Evolutionary conservation across 2,329 filamentous ascomycete genomes (phyloP).

Genomic region (Fusarium oligoseptatum): DNA sequence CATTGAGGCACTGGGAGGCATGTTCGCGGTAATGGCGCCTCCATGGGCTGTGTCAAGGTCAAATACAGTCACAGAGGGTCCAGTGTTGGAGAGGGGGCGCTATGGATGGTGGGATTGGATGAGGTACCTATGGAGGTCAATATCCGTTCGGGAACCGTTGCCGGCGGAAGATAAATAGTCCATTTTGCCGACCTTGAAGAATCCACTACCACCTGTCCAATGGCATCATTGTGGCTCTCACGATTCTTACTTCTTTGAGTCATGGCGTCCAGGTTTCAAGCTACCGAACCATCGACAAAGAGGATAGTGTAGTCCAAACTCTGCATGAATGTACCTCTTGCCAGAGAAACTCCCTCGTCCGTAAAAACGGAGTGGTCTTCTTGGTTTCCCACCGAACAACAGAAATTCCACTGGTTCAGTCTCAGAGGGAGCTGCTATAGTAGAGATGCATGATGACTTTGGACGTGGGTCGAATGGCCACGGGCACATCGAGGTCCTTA

Average conservation of each 20-base stretch:
- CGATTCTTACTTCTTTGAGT: background rate
- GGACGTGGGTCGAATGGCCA: conserved; percentile 77
- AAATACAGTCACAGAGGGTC: background rate
- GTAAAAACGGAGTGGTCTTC: conserved; percentile 85
- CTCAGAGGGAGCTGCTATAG: conserved; percentile 93
- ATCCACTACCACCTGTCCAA: background rate
- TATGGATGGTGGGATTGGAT: background rate
- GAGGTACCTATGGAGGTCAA: background rate
- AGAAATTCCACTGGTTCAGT: conserved; percentile 98
- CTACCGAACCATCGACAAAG: background rate
- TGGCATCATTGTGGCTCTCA: background rate
- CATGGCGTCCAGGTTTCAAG: background rate
- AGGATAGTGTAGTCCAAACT: background rate
- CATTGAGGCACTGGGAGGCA: background rate
- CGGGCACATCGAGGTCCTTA: conserved; percentile 87
- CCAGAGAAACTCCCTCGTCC: conserved; percentile 96
- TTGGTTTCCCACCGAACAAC: conserved; percentile 96
- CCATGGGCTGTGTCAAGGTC: background rate
- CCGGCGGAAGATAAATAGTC: conserved; percentile 14
- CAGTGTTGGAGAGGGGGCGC: background rate
- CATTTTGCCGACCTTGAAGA: background rate
- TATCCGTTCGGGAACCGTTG: background rate
- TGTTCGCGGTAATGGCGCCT: background rate
- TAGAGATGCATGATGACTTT: conserved; percentile 93
- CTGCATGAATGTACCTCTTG: conserved; percentile 69